Base-by-base conservation (phyloP, 1,139 yeast genomes). In the Taphrina betulina region DNA sequence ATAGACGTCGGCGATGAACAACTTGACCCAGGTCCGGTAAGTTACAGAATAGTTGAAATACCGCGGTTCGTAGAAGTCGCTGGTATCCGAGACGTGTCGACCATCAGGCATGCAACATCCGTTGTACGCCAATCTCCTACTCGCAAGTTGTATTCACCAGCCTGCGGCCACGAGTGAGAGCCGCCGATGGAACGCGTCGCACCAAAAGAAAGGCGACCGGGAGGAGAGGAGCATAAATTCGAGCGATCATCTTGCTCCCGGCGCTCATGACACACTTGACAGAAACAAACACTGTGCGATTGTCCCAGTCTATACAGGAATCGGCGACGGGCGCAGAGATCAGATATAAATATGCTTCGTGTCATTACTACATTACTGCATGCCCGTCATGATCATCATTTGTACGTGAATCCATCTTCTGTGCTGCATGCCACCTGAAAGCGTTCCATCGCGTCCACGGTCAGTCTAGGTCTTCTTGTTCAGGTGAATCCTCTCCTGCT, bases 21-120 rank as follows among this genome's bases (percentile, higher is more conserved):
- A 24, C 34, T 56, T 56, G n/a, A 56, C 58, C 58, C 58, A 56
- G 26, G 58, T 43, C 19, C 35, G 38, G 29, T 56, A 53, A 8
- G 50, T 45, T 5, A 29, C 41, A 7, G 58, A 56, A 24, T 34
- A 26, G 8, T 29, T 33, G 24, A 41, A 56, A 35, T 52, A 52
- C 10, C 26, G 29, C 5, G 58, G 58, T 7, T 51, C 56, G 31
- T 56, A 41, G 17, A 35, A 51, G 16, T 41, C 53, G 10, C 33
- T 26, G 22, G 5, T 46, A n/a, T 38, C 33, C 33, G 24, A 23
- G n/a, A n/a, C 12, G 29, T 22, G 24, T 40, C 33, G n/a, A 14
- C 16, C 37, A 2, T 8, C 37, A 26, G 31, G 31, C 31, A 26
- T 26, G 7, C 31, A 26, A n/a, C n/a, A n/a, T n/a, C n/a, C n/a